A percentile compares a stretch with the other conserved stretches of the same genome.
phyloP scores from a whole-genome alignment of 129 eudicot species.

The Apium graveolens region DNA sequence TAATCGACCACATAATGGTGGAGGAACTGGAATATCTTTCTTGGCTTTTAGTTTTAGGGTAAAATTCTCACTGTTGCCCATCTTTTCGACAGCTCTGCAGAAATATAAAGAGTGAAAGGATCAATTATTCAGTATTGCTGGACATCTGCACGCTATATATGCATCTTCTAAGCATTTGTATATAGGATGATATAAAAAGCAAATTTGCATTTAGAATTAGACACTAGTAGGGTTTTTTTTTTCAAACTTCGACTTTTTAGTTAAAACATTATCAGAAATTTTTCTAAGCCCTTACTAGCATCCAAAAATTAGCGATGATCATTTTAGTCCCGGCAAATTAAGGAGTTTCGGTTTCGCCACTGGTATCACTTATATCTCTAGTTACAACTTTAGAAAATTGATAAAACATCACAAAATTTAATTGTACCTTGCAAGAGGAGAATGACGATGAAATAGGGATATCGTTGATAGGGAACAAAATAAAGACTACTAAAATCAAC shows the following conservation, averaged over 20 bases:
- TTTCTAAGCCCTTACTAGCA: too few species aligned
- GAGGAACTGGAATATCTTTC: slow-evolving; percentile 3
- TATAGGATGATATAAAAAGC: too few species aligned
- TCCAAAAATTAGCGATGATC: too few species aligned
- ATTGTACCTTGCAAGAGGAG: background rate
- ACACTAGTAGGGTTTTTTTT: too few species aligned
- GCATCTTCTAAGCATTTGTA: background rate
- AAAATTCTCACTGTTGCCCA: slow-evolving; percentile 3
- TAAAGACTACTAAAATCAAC: background rate
- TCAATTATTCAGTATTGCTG: background rate
- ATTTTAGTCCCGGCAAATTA: too few species aligned
- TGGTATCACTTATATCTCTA: background rate
- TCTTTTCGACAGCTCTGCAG: slow-evolving; percentile 6
- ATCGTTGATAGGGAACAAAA: background rate
- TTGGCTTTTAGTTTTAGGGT: background rate
- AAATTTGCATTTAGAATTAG: too few species aligned
- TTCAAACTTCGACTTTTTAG: too few species aligned
- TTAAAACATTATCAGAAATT: too few species aligned
- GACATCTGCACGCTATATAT: background rate
- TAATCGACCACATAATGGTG: slow-evolving; percentile 6
- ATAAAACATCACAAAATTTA: background rate
- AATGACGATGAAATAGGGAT: background rate
- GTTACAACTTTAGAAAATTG: background rate
- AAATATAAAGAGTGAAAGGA: background rate
- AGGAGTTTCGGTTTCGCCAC: too few species aligned